Evolutionary conservation across 805 yeast species (phyloP).

Genomic region (Wickerhamomyces mucosus): DNA sequence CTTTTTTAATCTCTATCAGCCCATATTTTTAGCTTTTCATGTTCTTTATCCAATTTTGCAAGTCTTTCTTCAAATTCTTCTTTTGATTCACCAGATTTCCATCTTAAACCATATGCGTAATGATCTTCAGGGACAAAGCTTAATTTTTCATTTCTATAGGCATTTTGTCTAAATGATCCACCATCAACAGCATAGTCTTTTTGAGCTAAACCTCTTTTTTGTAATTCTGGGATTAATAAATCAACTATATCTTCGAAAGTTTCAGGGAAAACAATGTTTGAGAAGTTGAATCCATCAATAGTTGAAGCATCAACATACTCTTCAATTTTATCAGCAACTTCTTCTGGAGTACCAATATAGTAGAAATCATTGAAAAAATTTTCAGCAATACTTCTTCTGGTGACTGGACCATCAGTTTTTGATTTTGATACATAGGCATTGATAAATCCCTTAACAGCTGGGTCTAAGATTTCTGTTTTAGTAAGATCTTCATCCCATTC

Average conservation of each 20-base stretch:
- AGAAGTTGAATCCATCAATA: slow-evolving; percentile 34
- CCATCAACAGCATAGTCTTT: slow-evolving; percentile 18
- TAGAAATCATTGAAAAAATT: slow-evolving; percentile 15
- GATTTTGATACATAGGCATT: too few relatives aligned
- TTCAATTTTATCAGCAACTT: slow-evolving; percentile 33
- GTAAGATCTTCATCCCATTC: slow-evolving; percentile 35
- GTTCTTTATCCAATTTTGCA: slow-evolving; percentile 6
- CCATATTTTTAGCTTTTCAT: slow-evolving; percentile 6
- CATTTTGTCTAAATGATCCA: slow-evolving; percentile 27
- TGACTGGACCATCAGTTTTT: slow-evolving; percentile 16
- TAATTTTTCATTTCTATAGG: slow-evolving; percentile 15
- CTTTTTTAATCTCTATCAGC: slow-evolving; percentile 5
- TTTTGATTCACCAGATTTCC: slow-evolving; percentile 20
- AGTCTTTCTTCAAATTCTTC: slow-evolving; percentile 21
- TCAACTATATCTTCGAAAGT: slow-evolving; percentile 31
- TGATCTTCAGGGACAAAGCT: slow-evolving; percentile 15
- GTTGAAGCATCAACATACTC: slow-evolving; percentile 30
- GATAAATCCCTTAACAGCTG: slow-evolving; percentile 20
- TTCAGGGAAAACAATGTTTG: slow-evolving; percentile 29
- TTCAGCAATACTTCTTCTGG: slow-evolving; percentile 22
- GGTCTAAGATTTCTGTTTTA: slow-evolving; percentile 18
- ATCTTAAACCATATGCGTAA: slow-evolving; percentile 15
- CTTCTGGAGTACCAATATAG: slow-evolving; percentile 26
- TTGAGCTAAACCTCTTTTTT: slow-evolving; percentile 27
- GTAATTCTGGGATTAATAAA: slow-evolving; percentile 28